Conservation (phyloP, 148 eudicot genomes). For the Vaccinium myrtillus region DNA sequence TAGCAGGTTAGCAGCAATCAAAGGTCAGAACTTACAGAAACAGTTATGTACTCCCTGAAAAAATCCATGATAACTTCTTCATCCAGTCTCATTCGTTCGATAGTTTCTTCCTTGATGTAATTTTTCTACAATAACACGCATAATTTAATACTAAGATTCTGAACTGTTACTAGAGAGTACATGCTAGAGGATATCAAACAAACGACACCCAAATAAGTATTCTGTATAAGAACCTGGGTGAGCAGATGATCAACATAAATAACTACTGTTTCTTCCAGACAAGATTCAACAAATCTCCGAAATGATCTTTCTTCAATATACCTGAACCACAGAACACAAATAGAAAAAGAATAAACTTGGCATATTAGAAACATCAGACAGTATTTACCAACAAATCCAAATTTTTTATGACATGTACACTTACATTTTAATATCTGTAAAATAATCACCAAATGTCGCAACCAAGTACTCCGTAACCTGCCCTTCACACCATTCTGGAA, state of each 20-base stretch:
- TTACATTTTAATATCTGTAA: slow-evolving; percentile 88
- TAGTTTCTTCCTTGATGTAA: slow-evolving; percentile 93
- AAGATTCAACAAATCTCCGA: slow-evolving; percentile 93
- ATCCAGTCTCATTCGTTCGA: slow-evolving; percentile 94
- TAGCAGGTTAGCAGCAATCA: not conserved
- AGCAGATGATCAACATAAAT: slow-evolving; percentile 89
- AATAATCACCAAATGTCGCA: slow-evolving; percentile 93
- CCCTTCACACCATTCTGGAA: slow-evolving; percentile 92
- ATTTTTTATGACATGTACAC: slow-evolving; percentile 20
- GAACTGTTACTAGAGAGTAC: not conserved
- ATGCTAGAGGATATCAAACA: not conserved
- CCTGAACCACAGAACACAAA: slow-evolving; percentile 33
- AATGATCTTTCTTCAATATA: slow-evolving; percentile 97
- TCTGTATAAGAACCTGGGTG: slow-evolving; percentile 49
- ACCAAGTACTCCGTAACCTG: slow-evolving; percentile 97
- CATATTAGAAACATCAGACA: not conserved
- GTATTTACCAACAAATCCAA: not conserved
- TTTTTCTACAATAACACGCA: slow-evolving; percentile 61
- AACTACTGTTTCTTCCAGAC: slow-evolving; percentile 93
- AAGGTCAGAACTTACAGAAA: slow-evolving; percentile 59
- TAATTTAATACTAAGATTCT: not conserved
- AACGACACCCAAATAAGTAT: not conserved
- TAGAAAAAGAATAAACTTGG: not conserved
- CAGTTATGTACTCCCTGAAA: slow-evolving; percentile 85
- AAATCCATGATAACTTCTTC: slow-evolving; percentile 98